phyloP scores from a whole-genome alignment of 345 rosid genomes.

The Schrenkiella parvula region DNA sequence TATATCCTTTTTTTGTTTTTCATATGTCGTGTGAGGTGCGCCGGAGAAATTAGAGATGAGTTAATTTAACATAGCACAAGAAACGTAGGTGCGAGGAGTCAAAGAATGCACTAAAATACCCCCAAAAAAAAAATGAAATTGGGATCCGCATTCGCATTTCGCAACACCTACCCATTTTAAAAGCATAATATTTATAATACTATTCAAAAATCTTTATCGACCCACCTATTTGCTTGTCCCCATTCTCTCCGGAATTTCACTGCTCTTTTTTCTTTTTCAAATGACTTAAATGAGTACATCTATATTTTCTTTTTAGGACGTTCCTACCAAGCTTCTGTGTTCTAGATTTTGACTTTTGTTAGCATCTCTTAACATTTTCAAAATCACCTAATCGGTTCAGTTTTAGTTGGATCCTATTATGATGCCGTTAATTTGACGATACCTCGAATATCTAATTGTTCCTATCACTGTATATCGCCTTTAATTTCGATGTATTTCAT shows the following conservation, averaged over 20 bases:
- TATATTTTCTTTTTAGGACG: background rate
- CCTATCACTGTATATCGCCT: background rate
- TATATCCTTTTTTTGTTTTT: conserved; percentile 2
- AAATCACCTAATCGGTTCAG: background rate
- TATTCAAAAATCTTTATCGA: conserved; percentile 31
- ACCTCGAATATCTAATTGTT: background rate
- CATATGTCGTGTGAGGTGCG: conserved; percentile 14
- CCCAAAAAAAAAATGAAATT: background rate
- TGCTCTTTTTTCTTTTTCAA: background rate
- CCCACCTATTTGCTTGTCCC: conserved; percentile 41
- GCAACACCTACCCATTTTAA: conserved; percentile 33
- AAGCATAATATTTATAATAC: conserved; percentile 18
- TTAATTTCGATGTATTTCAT: background rate
- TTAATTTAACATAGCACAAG: conserved; percentile 45
- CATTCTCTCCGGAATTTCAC: conserved; percentile 9
- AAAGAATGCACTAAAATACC: conserved; percentile 13
- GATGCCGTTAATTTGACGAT: background rate
- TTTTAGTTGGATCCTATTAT: background rate
- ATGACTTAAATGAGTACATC: conserved; percentile 10
- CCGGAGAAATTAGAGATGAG: conserved; percentile 11
- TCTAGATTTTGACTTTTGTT: conserved; percentile 19
- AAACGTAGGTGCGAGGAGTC: conserved; percentile 27
- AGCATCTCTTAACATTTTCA: background rate
- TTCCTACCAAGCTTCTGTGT: conserved; percentile 1
- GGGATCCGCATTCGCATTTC: conserved; percentile 21